Conservation (phyloP, 2,329 filamentous ascomycete genomes). For the Acephala macrosclerotiorum region DNA sequence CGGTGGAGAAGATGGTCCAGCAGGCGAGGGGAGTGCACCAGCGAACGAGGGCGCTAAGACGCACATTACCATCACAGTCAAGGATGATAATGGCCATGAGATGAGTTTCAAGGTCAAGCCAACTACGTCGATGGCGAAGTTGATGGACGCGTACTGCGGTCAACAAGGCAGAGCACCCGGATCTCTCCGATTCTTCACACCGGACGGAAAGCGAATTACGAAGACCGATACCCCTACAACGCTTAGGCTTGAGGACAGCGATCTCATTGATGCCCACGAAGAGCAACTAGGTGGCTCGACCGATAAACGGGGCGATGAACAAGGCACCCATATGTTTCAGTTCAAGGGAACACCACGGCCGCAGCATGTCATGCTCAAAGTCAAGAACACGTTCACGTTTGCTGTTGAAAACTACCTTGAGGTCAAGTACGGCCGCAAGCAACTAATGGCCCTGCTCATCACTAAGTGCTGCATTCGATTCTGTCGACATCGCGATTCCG, state of each 20-base stretch:
- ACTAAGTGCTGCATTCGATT: no score
- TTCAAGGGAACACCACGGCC: neutral
- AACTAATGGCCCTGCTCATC: no score
- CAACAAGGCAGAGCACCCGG: conserved; percentile 9
- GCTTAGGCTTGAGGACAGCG: conserved; percentile 21
- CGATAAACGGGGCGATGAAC: neutral
- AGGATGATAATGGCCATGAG: conserved; percentile 15
- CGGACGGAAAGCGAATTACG: conserved; percentile 19
- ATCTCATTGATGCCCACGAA: conserved; percentile 16
- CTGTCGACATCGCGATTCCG: no score
- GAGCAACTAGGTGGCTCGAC: conserved; percentile 17
- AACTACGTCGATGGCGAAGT: conserved; percentile 17
- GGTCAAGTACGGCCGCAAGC: no score
- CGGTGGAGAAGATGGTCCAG: neutral
- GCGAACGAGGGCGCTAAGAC: conserved; percentile 1
- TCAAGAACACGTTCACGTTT: no score
- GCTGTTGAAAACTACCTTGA: no score
- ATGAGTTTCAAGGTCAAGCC: conserved; percentile 22
- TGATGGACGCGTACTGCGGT: conserved; percentile 19
- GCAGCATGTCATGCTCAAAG: no score
- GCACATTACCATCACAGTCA: conserved; percentile 20
- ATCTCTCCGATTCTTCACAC: conserved; percentile 20
- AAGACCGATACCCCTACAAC: conserved; percentile 17
- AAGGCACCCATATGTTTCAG: no score
- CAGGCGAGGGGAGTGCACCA: neutral